phyloP scores from a whole-genome alignment of 108 stramenopile species.

The Nannochloropsis oceanica region DNA sequence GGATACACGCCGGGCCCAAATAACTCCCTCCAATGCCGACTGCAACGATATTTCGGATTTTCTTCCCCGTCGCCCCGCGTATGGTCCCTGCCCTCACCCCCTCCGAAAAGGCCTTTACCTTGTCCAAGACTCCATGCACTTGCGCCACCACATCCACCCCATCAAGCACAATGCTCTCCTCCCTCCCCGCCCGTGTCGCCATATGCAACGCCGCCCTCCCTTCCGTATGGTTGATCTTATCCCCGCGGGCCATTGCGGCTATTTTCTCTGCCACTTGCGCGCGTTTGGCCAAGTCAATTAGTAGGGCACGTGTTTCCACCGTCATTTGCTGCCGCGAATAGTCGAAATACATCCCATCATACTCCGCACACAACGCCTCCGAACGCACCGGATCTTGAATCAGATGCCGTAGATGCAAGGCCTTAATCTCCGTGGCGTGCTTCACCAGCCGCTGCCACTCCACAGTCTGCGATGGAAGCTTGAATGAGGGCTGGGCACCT shows the following conservation, averaged over 20 bases:
- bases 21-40: conserved; percentile 93
- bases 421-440: background rate
- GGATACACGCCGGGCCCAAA: conserved; percentile 65
- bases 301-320: conserved; percentile 47
- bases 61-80: conserved; percentile 84
- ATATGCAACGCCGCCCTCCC: conserved; percentile 85
- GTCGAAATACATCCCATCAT: conserved; percentile 65
- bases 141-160: conserved; percentile 69
- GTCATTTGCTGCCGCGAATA: conserved; percentile 87
- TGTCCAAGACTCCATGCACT: conserved; percentile 76
- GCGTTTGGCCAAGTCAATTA: conserved; percentile 77
- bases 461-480: background rate
- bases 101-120: conserved; percentile 67
- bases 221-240: conserved; percentile 95
- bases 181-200: conserved; percentile 14
- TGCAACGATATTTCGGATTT: conserved; percentile 76
- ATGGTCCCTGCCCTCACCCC: conserved; percentile 64
- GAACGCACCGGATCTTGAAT: background rate
- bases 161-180: conserved; percentile 53
- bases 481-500: background rate
- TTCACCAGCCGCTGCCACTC: background rate
- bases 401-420: conserved; percentile 8
- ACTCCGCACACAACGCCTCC: conserved; percentile 16
- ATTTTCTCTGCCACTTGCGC: conserved; percentile 51
- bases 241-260: conserved; percentile 67